Evolutionary conservation across 352 stramenopile species (phyloP), one percentile per base, ranked within the genome.

Genomic region (Pythium chondricola): DNA sequence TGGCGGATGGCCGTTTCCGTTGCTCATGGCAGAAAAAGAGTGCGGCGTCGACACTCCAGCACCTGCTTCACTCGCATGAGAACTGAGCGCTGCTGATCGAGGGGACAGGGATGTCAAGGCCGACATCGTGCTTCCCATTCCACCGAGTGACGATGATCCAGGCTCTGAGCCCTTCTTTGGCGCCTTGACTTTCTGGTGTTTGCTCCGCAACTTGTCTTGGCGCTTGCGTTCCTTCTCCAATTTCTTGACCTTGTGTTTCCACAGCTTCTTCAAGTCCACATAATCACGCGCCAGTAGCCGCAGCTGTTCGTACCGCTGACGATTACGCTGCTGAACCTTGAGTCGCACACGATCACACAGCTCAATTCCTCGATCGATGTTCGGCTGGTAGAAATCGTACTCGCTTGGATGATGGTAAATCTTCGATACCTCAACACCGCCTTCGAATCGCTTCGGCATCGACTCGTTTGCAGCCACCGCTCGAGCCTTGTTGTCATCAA

Each of bases 211-310:
- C 43, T 94, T 94, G 37, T 91, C 81, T 58, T 89, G 78, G 2
- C 79, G 76, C 44, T 94, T 94, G 13, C 81, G 73, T 43, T 90
- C 83, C 48, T 94, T 94, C 50, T 94, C 83, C 42, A 94, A 70
- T 47, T 74, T 86, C 52, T 93, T 94, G 25, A 94, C 79, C 20
- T 79, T 76, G n/a, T 72, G 33, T 46, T 89, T 88, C 83, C 83
- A 94, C 16, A 65, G 50, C 45, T 85, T 88, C 37, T 93, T 88
- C 33, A 92, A 47, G 13, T 91, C 74, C 6, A 92, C 54, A 33
- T 90, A 94, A 21, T 94, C 83, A 16, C 74, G 65, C 6, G 83
- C 81, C 5, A 93, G 63, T 26, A 67, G 74, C 22, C 84, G 84
- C 43, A 90, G 54, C 27, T 82, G 67, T 20, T 87, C 73, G 48